Base-by-base conservation (phyloP, 257 asterid species). In the Solanum habrochaites region DNA sequence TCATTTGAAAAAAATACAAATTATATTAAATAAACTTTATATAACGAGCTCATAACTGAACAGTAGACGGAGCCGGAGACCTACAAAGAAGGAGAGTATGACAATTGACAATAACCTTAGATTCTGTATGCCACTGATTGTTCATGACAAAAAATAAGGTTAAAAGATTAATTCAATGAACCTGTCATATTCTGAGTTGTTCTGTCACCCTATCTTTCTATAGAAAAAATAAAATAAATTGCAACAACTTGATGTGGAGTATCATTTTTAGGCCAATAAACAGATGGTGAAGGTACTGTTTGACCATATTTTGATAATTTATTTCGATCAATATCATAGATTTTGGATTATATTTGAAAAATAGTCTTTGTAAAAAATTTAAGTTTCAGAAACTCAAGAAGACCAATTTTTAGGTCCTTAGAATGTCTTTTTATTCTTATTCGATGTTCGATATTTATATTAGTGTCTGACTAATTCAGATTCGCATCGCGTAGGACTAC, bases 151-250 rank as follows among this genome's bases (percentile, higher is more conserved):
- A 43, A 27, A 15, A 11, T 6, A 18, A 47, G 43, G 27, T 45
- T 16, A 47, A 29, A n/a, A n/a, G 31, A 42, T 66, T 7, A 35
- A 70, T 85, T 85, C 87, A 85, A 10, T 85, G 87, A 85, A 85
- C 67, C 80, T 69, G 82, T 85, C 85, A 47, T 80, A 29, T 29
- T 49, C 62, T 29, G 8, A 80, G 69, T 47, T 47, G 85, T 47
- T 56, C 85, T 47, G 67, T 80, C 85, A 77, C n/a, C n/a, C 27
- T 5, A 13, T 78, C 8, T 45, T 45, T 78, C 11, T 47, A 43
- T 7, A 12, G 5, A 27, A 12, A 25, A 2, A 42, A 23, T 3
- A 3, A 11, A 47, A 47, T 27, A 78, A 78, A 45, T 47, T 27
- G 23, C 42, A 8, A 29, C 37, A 5, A 5, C 58, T 47, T 47